A percentile compares a stretch with the other conserved stretches of the same genome.
These are phyloP conservation scores for Fusarium sp. DNA, from an alignment of 2,329 filamentous ascomycete genomes.

Conservation along the genomic window DNA sequence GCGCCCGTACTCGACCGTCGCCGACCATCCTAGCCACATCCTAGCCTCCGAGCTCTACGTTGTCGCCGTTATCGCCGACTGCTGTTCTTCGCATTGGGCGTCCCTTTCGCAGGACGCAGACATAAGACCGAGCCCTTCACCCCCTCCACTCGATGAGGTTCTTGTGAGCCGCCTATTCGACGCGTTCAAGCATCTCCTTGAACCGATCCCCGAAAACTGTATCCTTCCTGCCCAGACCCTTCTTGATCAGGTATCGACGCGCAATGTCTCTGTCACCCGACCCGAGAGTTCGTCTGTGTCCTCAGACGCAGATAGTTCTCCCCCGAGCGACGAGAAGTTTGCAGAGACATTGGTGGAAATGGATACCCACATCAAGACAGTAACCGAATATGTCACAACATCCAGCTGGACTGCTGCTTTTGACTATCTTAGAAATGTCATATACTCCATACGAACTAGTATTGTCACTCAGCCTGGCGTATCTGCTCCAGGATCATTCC, in stretches of 20 bases:
- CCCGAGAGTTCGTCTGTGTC: constrained; percentile 32
- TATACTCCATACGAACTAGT: constrained; percentile 63
- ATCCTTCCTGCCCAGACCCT: constrained; percentile 68
- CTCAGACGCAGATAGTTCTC: constrained; percentile 31
- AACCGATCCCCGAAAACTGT: constrained; percentile 69
- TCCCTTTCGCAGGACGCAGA: constrained; percentile 51
- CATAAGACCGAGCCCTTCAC: constrained; percentile 39
- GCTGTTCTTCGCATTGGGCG: constrained; percentile 72
- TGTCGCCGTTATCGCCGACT: constrained; percentile 72
- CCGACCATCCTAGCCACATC: constrained; percentile 68
- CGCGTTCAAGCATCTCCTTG: constrained; percentile 66
- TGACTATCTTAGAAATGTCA: constrained; percentile 66
- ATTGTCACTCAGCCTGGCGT: constrained; percentile 54
- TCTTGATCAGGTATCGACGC: constrained; percentile 63
- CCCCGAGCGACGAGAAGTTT: constrained; percentile 41
- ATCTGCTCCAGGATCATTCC: constrained; percentile 51
- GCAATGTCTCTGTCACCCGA: constrained; percentile 53
- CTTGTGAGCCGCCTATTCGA: constrained; percentile 68
- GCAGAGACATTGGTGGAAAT: constrained; percentile 59
- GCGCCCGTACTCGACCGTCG: constrained; percentile 64
- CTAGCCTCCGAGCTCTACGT: constrained; percentile 74
- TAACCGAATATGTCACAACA: constrained; percentile 74
- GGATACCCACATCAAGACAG: constrained; percentile 65
- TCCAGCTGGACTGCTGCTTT: constrained; percentile 72
- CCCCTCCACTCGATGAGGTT: constrained; percentile 60